Percentiles rank a stretch among this genome's conserved stretches.
phyloP scores from a whole-genome alignment of 805 yeast genomes.

The Barnettozyma sp. region DNA sequence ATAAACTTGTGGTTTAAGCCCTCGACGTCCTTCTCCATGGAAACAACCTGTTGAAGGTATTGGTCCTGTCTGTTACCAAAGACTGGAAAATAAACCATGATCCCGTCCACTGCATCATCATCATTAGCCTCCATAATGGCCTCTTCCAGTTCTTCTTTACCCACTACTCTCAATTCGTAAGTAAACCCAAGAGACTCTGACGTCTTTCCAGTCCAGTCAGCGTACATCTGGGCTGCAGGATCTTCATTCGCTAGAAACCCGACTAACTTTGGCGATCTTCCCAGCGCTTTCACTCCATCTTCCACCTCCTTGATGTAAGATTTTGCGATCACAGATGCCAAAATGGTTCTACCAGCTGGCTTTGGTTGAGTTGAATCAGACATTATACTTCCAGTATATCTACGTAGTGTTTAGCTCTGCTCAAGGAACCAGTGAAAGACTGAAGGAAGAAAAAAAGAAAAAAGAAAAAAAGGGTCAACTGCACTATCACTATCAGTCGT shows the following conservation, averaged over 20 bases:
- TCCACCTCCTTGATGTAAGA: constrained; percentile 68
- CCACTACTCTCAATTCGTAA: constrained; percentile 65
- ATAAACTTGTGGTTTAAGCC: constrained; percentile 87
- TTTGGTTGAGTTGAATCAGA: constrained; percentile 21
- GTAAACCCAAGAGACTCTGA: constrained; percentile 79
- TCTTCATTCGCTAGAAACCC: constrained; percentile 90
- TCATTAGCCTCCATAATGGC: constrained; percentile 75
- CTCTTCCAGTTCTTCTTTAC: constrained; percentile 80
- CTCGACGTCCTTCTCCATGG: constrained; percentile 92
- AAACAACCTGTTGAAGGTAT: constrained; percentile 87
- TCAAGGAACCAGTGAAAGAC: not conserved
- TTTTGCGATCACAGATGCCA: constrained; percentile 86
- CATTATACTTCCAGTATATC: no score
- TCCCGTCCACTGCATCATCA: constrained; percentile 75
- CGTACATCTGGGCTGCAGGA: constrained; percentile 94
- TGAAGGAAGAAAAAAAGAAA: no score
- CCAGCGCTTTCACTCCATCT: constrained; percentile 44
- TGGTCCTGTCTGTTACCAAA: constrained; percentile 94
- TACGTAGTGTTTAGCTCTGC: no score
- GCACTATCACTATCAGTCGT: no score
- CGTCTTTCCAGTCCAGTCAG: constrained; percentile 93
- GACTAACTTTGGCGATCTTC: constrained; percentile 66
- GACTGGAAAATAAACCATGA: constrained; percentile 96
- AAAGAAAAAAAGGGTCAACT: no score
- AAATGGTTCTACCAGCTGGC: constrained; percentile 64